A percentile compares a stretch with the other conserved stretches of the same genome.
These are phyloP conservation scores for Juglanconis sp. DNA, from an alignment of 2,329 filamentous ascomycete species.

Conservation along the genomic window DNA sequence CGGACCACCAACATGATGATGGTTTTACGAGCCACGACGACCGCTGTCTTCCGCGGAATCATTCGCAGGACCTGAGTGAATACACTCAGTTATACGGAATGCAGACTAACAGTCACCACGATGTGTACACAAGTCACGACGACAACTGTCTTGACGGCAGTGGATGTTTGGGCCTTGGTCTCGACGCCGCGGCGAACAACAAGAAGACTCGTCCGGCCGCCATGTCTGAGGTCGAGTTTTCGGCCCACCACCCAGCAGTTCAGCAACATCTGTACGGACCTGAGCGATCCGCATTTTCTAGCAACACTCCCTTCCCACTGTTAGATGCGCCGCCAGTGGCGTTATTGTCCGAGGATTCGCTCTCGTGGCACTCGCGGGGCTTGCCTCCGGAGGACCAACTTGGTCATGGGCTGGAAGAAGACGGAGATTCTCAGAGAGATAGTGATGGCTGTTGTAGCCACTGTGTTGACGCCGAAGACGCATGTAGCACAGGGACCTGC, in stretches of 20 bases:
- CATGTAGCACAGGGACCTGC: slow-evolving; percentile 16
- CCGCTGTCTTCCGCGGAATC: not conserved
- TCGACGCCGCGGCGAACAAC: slow-evolving; percentile 2
- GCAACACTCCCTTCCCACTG: not conserved
- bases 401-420: not conserved
- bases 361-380: too few relatives aligned
- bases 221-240: not conserved
- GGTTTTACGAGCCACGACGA: not conserved
- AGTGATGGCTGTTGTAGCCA: slow-evolving; percentile 14
- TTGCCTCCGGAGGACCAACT: not conserved
- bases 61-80: not conserved
- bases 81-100: not conserved
- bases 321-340: not conserved
- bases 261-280: too few relatives aligned
- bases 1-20: not conserved
- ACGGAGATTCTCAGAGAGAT: slow-evolving; percentile 6
- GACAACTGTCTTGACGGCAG: slow-evolving; percentile 16
- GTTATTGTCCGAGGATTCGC: too few relatives aligned
- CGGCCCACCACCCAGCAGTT: too few relatives aligned
- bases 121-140: slow-evolving; percentile 15
- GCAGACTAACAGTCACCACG: not conserved
- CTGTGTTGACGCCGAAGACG: slow-evolving; percentile 11
- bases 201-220: not conserved
- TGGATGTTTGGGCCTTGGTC: slow-evolving; percentile 15
- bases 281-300: not conserved